These are phyloP conservation scores for Ophiocordyceps robertsii DNA, from an alignment of 2,329 filamentous ascomycete species.

Conservation along the genomic window DNA sequence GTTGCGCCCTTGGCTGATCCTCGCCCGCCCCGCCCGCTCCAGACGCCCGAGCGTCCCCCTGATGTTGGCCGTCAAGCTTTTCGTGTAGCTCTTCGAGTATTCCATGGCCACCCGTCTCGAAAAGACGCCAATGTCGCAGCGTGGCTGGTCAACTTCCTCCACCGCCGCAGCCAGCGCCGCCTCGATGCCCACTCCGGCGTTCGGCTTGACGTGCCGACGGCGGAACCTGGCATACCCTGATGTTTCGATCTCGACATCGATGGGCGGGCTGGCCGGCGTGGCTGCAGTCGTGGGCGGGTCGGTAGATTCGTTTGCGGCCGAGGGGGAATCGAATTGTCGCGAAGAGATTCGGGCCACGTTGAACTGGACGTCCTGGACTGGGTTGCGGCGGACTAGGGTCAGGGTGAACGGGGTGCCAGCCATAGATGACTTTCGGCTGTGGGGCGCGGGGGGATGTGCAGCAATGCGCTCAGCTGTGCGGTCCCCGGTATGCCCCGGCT, in stretches of 20 bases:
- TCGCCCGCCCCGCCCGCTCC: constrained; percentile 11
- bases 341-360: constrained; percentile 57
- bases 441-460: constrained; percentile 23
- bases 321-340: constrained; percentile 28
- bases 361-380: constrained; percentile 56
- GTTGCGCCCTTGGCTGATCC: constrained; percentile 14
- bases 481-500: constrained; percentile 1
- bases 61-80: constrained; percentile 33
- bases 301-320: constrained; percentile 6
- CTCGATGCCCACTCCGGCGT: constrained; percentile 14
- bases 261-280: constrained; percentile 20
- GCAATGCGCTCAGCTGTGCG: not conserved
- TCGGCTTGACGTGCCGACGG: constrained; percentile 27
- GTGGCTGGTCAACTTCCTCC: constrained; percentile 2
- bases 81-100: constrained; percentile 38
- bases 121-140: constrained; percentile 24
- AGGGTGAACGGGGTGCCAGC: constrained; percentile 35
- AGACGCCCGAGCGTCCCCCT: constrained; percentile 29
- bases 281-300: not conserved
- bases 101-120: constrained; percentile 43
- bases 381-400: constrained; percentile 62
- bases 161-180: constrained; percentile 6
- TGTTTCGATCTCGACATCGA: constrained; percentile 39
- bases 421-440: constrained; percentile 9
- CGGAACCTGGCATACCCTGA: constrained; percentile 46